Evolutionary conservation across 2,329 filamentous ascomycete genomes (phyloP).

Genomic region (Ambrosiella xylebori): DNA sequence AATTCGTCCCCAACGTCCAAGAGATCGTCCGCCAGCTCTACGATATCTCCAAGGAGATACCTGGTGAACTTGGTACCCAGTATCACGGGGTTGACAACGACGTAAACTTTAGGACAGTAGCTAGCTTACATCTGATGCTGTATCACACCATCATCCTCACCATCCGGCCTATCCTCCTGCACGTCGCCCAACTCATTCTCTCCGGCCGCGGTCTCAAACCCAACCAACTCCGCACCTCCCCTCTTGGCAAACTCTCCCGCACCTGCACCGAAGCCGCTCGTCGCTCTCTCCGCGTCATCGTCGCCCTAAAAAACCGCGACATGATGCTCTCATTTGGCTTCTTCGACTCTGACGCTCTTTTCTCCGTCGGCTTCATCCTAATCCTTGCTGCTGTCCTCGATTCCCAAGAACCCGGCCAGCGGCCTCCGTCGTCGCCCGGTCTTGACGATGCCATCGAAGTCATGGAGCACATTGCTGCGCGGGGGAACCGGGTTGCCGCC

Average conservation of each 20-base stretch:
- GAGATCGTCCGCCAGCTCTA: conserved; percentile 18
- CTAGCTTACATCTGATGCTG: conserved; percentile 20
- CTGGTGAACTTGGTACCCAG: conserved; percentile 15
- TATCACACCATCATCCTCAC: conserved; percentile 20
- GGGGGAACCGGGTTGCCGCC: conserved; percentile 9
- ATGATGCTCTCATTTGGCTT: conserved; percentile 16
- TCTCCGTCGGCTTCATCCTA: conserved; percentile 13
- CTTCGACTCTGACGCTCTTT: conserved; percentile 13
- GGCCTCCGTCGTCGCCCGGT: conserved; percentile 2
- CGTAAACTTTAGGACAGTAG: conserved; percentile 19
- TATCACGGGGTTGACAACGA: conserved; percentile 15
- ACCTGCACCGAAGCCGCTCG: conserved; percentile 19
- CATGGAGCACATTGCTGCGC: conserved; percentile 11
- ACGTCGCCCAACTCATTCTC: conserved; percentile 18
- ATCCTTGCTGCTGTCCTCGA: conserved; percentile 12
- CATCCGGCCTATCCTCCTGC: conserved; percentile 18
- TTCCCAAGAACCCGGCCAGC: conserved; percentile 9
- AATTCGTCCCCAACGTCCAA: conserved; percentile 19
- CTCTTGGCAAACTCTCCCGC: conserved; percentile 17
- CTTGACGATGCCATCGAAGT: conserved; percentile 12
- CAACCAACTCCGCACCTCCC: conserved; percentile 16
- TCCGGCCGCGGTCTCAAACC: conserved; percentile 16
- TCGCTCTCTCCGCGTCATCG: conserved; percentile 17
- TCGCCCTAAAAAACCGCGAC: conserved; percentile 18
- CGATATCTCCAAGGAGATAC: conserved; percentile 15